Conservation (phyloP, 805 yeast genomes). For the Sugiyamaella mastotermitis region DNA sequence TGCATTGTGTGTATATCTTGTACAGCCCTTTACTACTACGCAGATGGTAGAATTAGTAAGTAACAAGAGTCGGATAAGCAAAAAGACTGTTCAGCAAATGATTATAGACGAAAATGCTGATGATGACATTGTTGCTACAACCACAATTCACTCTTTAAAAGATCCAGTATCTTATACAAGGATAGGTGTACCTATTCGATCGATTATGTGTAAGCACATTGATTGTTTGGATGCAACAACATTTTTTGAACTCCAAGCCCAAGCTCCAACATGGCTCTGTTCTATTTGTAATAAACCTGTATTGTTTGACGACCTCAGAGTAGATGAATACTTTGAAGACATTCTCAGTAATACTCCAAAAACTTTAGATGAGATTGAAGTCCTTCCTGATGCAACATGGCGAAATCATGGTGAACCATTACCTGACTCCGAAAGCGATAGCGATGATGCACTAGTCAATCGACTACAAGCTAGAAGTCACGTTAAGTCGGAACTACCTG, state of each 20-base stretch:
- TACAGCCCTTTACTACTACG: constrained; percentile 41
- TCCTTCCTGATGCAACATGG: constrained; percentile 76
- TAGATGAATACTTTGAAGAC: constrained; percentile 68
- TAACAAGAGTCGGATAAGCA: constrained; percentile 46
- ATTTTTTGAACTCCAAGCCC: constrained; percentile 68
- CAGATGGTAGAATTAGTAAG: constrained; percentile 38
- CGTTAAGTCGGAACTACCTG: too few relatives aligned
- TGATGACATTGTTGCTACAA: constrained; percentile 65
- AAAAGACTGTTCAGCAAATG: constrained; percentile 43
- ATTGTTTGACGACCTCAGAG: constrained; percentile 50
- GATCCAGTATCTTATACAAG: constrained; percentile 75
- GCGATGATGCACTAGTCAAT: constrained; percentile 5
- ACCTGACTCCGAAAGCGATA: constrained; percentile 4
- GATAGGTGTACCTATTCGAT: constrained; percentile 66
- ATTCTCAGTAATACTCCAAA: constrained; percentile 49
- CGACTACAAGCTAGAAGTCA: too few relatives aligned
- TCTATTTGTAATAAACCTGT: constrained; percentile 66
- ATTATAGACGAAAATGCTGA: constrained; percentile 49
- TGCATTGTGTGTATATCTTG: constrained; percentile 50
- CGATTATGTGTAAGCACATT: constrained; percentile 67
- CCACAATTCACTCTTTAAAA: constrained; percentile 58
- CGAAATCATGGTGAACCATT: constrained; percentile 9
- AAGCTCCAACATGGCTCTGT: constrained; percentile 81
- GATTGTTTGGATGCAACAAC: constrained; percentile 84
- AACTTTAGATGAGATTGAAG: constrained; percentile 58